phyloP scores from a whole-genome alignment of 2,329 filamentous ascomycete species.

The Alternaria longipes region DNA sequence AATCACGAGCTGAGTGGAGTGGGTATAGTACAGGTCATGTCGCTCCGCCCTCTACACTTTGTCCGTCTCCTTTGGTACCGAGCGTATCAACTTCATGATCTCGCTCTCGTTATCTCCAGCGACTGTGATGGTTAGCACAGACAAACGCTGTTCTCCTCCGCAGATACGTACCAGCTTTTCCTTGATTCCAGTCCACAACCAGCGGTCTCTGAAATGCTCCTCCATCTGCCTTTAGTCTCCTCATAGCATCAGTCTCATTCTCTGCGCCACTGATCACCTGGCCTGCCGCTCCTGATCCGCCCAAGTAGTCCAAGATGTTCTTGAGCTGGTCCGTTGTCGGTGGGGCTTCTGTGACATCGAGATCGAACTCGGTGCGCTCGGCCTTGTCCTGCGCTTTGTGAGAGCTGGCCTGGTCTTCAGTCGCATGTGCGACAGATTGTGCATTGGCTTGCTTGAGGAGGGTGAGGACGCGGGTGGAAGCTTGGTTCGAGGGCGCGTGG shows the following conservation, averaged over 20 bases:
- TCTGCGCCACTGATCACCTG: conserved; percentile 79
- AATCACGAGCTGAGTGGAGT: conserved; percentile 3
- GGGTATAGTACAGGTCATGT: conserved; percentile 13
- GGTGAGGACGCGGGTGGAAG: conserved; percentile 76
- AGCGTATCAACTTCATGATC: conserved; percentile 81
- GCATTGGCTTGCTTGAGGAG: conserved; percentile 84
- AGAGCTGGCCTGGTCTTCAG: conserved; percentile 77
- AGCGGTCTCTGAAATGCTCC: conserved; percentile 78
- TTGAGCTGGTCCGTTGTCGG: conserved; percentile 85
- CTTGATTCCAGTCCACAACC: conserved; percentile 96
- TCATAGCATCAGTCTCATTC: conserved; percentile 79
- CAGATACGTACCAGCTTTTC: conserved; percentile 69
- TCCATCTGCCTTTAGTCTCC: conserved; percentile 75
- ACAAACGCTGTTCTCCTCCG: background rate
- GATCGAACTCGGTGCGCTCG: conserved; percentile 78
- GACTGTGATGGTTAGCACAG: conserved; percentile 52
- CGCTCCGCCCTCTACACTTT: conserved; percentile 25
- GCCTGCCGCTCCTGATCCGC: conserved; percentile 61
- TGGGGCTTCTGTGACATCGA: conserved; percentile 80
- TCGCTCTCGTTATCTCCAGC: conserved; percentile 84
- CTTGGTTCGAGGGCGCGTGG: conserved; percentile 79
- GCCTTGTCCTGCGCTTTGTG: conserved; percentile 67
- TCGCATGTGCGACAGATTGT: conserved; percentile 71
- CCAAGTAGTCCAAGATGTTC: conserved; percentile 85
- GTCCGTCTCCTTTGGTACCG: conserved; percentile 57